Evolutionary conservation across 2,329 filamentous ascomycete species (phyloP), one percentile per base, ranked within the genome.

Genomic region (Fusarium sp.): DNA sequence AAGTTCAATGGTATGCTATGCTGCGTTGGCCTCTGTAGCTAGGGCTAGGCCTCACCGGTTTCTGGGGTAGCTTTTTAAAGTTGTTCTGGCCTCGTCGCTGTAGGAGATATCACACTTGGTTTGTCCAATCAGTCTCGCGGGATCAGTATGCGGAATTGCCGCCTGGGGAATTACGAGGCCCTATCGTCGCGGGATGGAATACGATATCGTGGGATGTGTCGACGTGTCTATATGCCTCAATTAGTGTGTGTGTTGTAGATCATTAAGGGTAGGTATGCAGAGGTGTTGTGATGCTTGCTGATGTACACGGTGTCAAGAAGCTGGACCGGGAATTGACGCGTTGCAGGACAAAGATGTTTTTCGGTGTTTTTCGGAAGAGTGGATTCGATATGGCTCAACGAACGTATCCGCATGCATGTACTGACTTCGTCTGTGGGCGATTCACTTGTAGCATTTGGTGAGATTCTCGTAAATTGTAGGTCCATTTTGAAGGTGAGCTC

Each of bases 21-120:
- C 38, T 30, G 50, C 42, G 51, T 71, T 54, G 55, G 44, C 45
- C 48, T 28, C 6, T 41, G 36, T 36, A 26, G 36, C 41, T 50
- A 48, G 57, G 57, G 36, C 45, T 50, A 48, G 57, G 57, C 62
- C 71, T 74, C 71, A 73, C 71, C 70, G 71, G 71, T 74, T 26
- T 63, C 71, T 48, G 36, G 57, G 57, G 50, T n/a, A 55, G 54
- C 28, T 28, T 28, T 28, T 28, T 28, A 28, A 28, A 32, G 26
- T 11, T 44, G 30, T 44, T 63, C 56, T 56, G 72, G 72, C 55
- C 48, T 73, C 69, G 59, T 28, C n/a, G 55, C 57, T 58, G 41
- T 42, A 63, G 15, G 22, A 32, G 45, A 69, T 58, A 69, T 68
- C 63, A 64, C 69, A 72, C 47, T 53, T 26, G 32, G 41, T 48